These are phyloP conservation scores for Nannochloropsis granulata DNA, from an alignment of 108 stramenopile genomes.

Conservation along the genomic window DNA sequence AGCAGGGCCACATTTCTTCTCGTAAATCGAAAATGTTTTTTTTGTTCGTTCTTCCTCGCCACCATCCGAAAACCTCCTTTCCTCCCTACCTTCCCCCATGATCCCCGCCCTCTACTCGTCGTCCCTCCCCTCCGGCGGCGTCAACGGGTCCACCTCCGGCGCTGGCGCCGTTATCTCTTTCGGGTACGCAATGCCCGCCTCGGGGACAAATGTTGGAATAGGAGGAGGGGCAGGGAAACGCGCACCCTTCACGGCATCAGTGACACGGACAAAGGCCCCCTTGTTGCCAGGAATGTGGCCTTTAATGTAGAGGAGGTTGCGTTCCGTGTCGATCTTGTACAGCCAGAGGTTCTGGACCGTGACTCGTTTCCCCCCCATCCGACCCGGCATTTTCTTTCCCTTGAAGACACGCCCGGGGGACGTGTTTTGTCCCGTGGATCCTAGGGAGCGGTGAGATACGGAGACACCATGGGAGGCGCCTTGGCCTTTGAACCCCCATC, in stretches of 20 bases:
- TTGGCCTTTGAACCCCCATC: conserved; percentile 81
- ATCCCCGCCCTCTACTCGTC: neutral
- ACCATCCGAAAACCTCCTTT: too few relatives aligned
- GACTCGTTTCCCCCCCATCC: conserved; percentile 68
- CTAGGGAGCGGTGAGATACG: conserved; percentile 68
- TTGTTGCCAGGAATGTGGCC: conserved; percentile 83
- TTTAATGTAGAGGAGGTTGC: conserved; percentile 69
- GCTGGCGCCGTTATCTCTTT: neutral
- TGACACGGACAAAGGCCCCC: conserved; percentile 74
- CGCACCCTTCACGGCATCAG: conserved; percentile 57
- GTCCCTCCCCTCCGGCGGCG: neutral
- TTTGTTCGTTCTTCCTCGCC: too few relatives aligned
- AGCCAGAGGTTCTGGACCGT: conserved; percentile 60
- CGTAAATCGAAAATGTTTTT: neutral
- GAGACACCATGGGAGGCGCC: conserved; percentile 86
- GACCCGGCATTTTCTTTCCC: conserved; percentile 97
- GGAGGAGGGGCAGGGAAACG: conserved; percentile 15
- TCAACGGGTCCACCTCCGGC: neutral
- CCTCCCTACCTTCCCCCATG: too few relatives aligned
- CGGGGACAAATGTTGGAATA: conserved; percentile 2
- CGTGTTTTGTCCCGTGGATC: conserved; percentile 18
- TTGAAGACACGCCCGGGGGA: conserved; percentile 86
- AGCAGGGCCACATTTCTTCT: neutral
- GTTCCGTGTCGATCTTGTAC: conserved; percentile 69
- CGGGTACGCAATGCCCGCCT: neutral